phyloP scores from a whole-genome alignment of 2,329 filamentous ascomycete species.

The Ophiostoma ulmi region DNA sequence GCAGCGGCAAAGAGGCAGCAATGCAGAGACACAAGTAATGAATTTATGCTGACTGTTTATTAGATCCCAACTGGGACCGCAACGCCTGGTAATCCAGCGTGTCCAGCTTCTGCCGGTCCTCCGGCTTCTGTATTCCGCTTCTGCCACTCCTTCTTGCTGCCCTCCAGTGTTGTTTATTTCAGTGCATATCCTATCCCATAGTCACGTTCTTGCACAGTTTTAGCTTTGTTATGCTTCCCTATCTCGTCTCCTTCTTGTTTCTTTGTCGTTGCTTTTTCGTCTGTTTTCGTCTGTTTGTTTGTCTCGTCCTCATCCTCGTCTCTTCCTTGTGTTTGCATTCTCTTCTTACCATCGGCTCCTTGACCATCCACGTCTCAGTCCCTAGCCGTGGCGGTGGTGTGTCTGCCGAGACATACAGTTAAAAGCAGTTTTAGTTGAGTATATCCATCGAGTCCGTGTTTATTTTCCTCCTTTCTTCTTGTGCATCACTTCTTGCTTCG shows the following conservation, averaged over 20 bases:
- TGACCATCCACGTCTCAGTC: background rate
- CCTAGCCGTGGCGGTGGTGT: background rate
- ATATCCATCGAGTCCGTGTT: background rate
- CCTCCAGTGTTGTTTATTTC: background rate
- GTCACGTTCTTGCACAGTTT: background rate
- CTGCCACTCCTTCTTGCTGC: background rate
- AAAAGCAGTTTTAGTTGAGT: conserved; percentile 11
- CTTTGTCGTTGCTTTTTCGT: background rate
- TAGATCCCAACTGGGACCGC: conserved; percentile 84
- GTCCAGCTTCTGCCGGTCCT: background rate
- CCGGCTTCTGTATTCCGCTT: background rate
- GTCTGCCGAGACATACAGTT: background rate
- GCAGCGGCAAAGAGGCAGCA: background rate
- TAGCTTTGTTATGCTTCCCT: background rate
- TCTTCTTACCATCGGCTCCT: background rate
- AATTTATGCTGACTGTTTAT: background rate
- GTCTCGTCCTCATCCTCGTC: background rate
- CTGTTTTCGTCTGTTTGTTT: background rate
- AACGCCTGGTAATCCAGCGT: conserved; percentile 69
- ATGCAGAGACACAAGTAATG: background rate
- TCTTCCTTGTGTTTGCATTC: background rate
- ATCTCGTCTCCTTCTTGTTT: background rate
- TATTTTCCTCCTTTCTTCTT: background rate
- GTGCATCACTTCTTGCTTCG: background rate
- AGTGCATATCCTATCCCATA: background rate